Evolutionary conservation across 2,329 filamentous ascomycete species (phyloP).

Genomic region (Penicillium expansum): DNA sequence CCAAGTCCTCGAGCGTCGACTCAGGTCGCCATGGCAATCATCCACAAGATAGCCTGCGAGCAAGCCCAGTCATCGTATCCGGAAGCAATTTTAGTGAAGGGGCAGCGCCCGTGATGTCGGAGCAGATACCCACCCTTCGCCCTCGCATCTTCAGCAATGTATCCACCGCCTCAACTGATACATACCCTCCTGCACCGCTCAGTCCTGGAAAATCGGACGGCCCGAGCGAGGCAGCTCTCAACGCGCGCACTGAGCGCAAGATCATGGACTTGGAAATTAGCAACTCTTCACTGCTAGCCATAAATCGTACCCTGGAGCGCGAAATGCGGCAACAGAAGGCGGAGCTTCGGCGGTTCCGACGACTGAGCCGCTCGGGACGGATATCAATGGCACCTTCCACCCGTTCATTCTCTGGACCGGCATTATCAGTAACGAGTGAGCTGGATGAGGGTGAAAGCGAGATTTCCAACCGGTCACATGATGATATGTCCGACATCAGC

Average conservation of each 20-base stretch:
- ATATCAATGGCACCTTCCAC: constrained; percentile 59
- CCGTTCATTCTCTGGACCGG: constrained; percentile 46
- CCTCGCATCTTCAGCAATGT: constrained; percentile 37
- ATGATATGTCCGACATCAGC: constrained; percentile 40
- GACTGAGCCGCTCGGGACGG: constrained; percentile 77
- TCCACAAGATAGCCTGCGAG: constrained; percentile 25
- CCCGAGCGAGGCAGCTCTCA: constrained; percentile 69
- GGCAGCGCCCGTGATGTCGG: constrained; percentile 21
- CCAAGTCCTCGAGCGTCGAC: constrained; percentile 37
- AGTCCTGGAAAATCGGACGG: constrained; percentile 46
- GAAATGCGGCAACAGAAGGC: constrained; percentile 88
- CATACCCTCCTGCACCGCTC: constrained; percentile 53
- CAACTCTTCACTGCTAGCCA: constrained; percentile 90
- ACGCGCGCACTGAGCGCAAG: constrained; percentile 86
- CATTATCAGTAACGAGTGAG: constrained; percentile 48
- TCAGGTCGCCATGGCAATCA: constrained; percentile 21
- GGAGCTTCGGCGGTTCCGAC: constrained; percentile 79
- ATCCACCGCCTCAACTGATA: constrained; percentile 36
- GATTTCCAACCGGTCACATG: constrained; percentile 28
- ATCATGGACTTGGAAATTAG: constrained; percentile 95
- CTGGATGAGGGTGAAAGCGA: constrained; percentile 37
- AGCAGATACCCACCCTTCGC: constrained; percentile 28
- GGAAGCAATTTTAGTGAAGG: constrained; percentile 24
- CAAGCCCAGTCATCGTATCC: constrained; percentile 34
- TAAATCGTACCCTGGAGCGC: constrained; percentile 88